A percentile compares a stretch with the other conserved stretches of the same genome.
phyloP scores from a whole-genome alignment of 306 rosid species.

The Prunus mira region DNA sequence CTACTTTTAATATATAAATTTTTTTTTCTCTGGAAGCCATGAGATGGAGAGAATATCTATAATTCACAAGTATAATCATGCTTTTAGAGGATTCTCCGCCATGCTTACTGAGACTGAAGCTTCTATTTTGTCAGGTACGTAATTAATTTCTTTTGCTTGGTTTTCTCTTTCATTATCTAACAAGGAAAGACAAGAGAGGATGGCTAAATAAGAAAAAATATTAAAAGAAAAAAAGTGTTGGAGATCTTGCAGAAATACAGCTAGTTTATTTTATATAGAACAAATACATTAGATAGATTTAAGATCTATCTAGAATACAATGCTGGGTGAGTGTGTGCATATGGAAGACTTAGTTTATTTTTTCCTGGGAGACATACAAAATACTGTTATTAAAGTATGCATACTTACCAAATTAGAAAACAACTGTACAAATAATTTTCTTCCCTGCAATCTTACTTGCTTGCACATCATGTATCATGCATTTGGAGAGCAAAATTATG shows the following conservation, averaged over 20 bases:
- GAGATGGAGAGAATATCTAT: conserved; percentile 55
- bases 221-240: too few species aligned
- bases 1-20: background rate
- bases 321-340: too few species aligned
- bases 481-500: too few species aligned
- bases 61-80: conserved; percentile 68
- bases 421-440: too few species aligned
- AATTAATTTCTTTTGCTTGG: conserved; percentile 2
- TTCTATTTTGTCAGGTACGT: conserved; percentile 75
- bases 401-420: too few species aligned
- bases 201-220: background rate
- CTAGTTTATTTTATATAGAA: background rate
- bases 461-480: too few species aligned
- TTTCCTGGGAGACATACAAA: too few species aligned
- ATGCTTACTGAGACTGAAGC: conserved; percentile 84
- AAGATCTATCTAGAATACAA: too few species aligned
- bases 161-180: background rate
- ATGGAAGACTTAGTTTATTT: too few species aligned
- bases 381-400: too few species aligned
- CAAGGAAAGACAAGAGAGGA: background rate
- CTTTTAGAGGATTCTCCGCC: conserved; percentile 89
- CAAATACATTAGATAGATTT: too few species aligned
- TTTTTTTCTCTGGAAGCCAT: conserved; percentile 31
- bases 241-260: background rate
- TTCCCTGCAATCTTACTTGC: too few species aligned